These are phyloP conservation scores for Geranomyces variabilis DNA, from an alignment of 192 early-diverging fungal species.

Conservation along the genomic window DNA sequence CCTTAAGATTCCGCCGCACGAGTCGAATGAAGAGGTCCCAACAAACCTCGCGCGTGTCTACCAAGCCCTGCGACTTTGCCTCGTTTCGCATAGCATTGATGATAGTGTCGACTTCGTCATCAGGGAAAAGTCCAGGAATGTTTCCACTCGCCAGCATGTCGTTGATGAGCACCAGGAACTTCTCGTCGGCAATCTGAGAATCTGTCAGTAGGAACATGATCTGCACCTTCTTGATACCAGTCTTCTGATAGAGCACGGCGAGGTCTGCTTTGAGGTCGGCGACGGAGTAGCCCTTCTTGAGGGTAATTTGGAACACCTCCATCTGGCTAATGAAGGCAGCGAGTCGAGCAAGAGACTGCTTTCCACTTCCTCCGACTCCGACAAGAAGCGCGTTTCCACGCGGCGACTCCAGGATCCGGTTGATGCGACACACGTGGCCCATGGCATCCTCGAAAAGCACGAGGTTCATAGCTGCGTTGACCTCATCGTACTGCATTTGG, in stretches of 20 bases:
- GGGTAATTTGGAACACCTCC: constrained; percentile 72
- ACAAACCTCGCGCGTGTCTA: constrained; percentile 66
- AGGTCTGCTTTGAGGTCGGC: constrained; percentile 63
- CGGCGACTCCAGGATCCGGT: constrained; percentile 63
- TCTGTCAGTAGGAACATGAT: constrained; percentile 70
- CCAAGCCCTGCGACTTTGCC: constrained; percentile 61
- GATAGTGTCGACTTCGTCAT: constrained; percentile 69
- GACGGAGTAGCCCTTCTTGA: constrained; percentile 63
- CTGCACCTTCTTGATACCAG: constrained; percentile 63
- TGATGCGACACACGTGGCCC: constrained; percentile 68
- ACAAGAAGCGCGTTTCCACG: constrained; percentile 66
- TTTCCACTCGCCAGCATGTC: constrained; percentile 69
- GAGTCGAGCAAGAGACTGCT: constrained; percentile 62
- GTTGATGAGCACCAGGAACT: constrained; percentile 67
- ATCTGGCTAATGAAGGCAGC: constrained; percentile 67
- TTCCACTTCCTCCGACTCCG: constrained; percentile 67
- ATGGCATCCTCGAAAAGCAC: constrained; percentile 72
- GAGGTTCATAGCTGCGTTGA: constrained; percentile 65
- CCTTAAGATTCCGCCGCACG: constrained; percentile 62
- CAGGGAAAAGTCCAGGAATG: constrained; percentile 69
- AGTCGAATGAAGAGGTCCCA: constrained; percentile 67
- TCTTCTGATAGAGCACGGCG: constrained; percentile 58
- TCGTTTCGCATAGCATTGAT: constrained; percentile 67
- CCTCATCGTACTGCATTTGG: constrained; percentile 66
- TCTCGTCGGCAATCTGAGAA: constrained; percentile 67